These are phyloP conservation scores for Trichomonascaceae sp. DNA, from an alignment of 1,139 yeast genomes.

Conservation along the genomic window DNA sequence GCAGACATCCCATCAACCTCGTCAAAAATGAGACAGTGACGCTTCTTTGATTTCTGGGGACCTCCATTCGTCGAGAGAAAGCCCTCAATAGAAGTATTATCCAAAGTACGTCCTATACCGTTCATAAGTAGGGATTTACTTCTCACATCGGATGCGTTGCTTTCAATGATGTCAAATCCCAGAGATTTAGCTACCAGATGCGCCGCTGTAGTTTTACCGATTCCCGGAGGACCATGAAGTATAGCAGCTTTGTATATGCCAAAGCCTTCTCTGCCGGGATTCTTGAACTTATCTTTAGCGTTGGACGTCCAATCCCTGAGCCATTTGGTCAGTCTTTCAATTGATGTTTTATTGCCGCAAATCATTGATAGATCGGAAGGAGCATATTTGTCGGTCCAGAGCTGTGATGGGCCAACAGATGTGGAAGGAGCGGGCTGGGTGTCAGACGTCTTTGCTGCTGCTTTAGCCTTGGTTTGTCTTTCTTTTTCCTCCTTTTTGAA, in stretches of 20 bases:
- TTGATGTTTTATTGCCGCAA: constrained; percentile 84
- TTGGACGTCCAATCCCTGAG: constrained; percentile 66
- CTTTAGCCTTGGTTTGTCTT: constrained; percentile 18
- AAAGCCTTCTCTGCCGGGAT: constrained; percentile 48
- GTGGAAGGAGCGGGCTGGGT: constrained; percentile 1
- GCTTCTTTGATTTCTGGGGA: constrained; percentile 36
- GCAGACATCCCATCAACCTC: constrained; percentile 99
- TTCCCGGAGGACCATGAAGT: constrained; percentile 91
- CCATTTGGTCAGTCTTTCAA: constrained; percentile 66
- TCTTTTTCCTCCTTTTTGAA: constrained; percentile 27
- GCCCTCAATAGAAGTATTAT: constrained; percentile 80
- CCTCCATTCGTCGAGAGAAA: constrained; percentile 41
- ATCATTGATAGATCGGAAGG: constrained; percentile 70
- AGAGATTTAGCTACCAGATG: constrained; percentile 76
- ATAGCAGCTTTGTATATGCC: constrained; percentile 74
- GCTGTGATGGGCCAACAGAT: constrained; percentile 17
- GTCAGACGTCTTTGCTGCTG: not conserved
- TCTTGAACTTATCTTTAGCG: constrained; percentile 50
- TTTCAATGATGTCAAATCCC: constrained; percentile 77
- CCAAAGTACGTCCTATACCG: constrained; percentile 63
- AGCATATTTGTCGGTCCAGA: constrained; percentile 94
- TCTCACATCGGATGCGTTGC: constrained; percentile 91
- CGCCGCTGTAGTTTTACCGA: constrained; percentile 93
- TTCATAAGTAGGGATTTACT: constrained; percentile 69
- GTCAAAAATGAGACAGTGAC: constrained; percentile 88